Evolutionary conservation across 1,284 basidiomycete genomes (phyloP).

Genomic region (Peniophora sp.): DNA sequence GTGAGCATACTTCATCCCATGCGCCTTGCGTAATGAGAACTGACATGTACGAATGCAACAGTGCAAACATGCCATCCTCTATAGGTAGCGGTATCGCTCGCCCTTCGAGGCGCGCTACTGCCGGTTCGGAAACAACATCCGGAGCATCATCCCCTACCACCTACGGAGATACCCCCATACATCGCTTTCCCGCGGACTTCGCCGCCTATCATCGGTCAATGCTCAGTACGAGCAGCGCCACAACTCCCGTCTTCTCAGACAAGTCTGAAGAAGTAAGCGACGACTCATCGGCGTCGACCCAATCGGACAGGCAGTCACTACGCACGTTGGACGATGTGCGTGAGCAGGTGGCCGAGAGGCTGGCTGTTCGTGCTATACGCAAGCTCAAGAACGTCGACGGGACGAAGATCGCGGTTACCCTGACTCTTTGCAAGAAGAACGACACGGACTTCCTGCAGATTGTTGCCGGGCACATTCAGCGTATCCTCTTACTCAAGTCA

Average conservation of each 20-base stretch:
- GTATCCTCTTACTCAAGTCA: constrained; percentile 27
- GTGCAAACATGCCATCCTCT: too few relatives aligned
- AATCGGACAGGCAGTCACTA: neutral
- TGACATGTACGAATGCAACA: too few relatives aligned
- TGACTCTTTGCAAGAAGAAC: constrained; percentile 46
- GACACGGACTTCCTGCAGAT: constrained; percentile 45
- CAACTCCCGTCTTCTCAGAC: constrained; percentile 8
- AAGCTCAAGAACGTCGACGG: constrained; percentile 41
- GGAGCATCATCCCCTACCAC: constrained; percentile 7
- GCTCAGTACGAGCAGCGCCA: constrained; percentile 5
- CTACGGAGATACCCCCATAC: constrained; percentile 7
- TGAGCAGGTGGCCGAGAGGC: constrained; percentile 50
- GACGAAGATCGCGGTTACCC: constrained; percentile 46
- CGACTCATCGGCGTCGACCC: neutral
- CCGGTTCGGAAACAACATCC: too few relatives aligned
- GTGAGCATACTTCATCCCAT: too few relatives aligned
- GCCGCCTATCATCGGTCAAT: constrained; percentile 5
- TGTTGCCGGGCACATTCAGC: constrained; percentile 39
- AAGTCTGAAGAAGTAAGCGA: neutral
- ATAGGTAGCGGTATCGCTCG: too few relatives aligned
- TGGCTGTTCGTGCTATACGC: constrained; percentile 47
- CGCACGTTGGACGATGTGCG: constrained; percentile 55
- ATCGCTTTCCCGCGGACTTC: neutral
- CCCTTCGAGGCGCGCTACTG: too few relatives aligned
- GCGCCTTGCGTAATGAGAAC: too few relatives aligned